A percentile compares a stretch with the other conserved stretches of the same genome.
Evolutionary conservation across 805 yeast genomes (phyloP).

Genomic region (Teunomyces lycoperdinae): DNA sequence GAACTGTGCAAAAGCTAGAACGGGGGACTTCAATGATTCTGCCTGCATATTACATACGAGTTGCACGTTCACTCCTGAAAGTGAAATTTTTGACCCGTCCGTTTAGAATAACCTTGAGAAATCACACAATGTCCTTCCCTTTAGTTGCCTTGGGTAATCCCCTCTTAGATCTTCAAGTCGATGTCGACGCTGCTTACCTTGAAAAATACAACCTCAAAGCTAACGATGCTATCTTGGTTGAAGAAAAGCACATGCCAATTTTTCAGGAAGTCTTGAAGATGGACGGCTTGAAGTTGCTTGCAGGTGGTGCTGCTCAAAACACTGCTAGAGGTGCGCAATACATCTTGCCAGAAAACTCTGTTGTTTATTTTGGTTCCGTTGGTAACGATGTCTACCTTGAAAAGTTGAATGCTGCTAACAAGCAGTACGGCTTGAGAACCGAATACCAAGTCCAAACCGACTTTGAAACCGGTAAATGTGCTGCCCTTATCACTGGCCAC

Average conservation of each 20-base stretch:
- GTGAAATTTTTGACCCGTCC: conserved; percentile 2
- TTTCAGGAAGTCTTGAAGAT: conserved; percentile 70
- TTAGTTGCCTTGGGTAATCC: conserved; percentile 92
- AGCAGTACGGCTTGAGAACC: conserved; percentile 82
- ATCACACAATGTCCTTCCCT: conserved; percentile 51
- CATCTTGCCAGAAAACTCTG: conserved; percentile 75
- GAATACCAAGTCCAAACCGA: conserved; percentile 77
- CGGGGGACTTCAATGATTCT: too few species aligned
- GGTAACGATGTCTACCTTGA: conserved; percentile 90
- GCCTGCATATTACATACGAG: not conserved
- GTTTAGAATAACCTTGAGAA: not conserved
- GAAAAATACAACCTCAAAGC: conserved; percentile 81
- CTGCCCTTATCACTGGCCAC: conserved; percentile 84
- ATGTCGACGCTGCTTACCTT: conserved; percentile 64
- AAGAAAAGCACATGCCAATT: conserved; percentile 81
- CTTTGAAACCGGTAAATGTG: conserved; percentile 94
- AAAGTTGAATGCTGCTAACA: conserved; percentile 77
- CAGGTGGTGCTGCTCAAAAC: conserved; percentile 99
- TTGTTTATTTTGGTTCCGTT: conserved; percentile 93
- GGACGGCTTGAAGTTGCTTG: conserved; percentile 66
- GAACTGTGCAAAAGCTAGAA: too few species aligned
- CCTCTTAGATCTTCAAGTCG: conserved; percentile 80
- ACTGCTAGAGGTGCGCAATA: conserved; percentile 98
- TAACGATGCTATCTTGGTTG: conserved; percentile 89
- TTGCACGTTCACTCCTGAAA: conserved; percentile 2